phyloP scores from a whole-genome alignment of 2,329 filamentous ascomycete genomes.

The Ophiocordyceps camponoti-floridani region DNA sequence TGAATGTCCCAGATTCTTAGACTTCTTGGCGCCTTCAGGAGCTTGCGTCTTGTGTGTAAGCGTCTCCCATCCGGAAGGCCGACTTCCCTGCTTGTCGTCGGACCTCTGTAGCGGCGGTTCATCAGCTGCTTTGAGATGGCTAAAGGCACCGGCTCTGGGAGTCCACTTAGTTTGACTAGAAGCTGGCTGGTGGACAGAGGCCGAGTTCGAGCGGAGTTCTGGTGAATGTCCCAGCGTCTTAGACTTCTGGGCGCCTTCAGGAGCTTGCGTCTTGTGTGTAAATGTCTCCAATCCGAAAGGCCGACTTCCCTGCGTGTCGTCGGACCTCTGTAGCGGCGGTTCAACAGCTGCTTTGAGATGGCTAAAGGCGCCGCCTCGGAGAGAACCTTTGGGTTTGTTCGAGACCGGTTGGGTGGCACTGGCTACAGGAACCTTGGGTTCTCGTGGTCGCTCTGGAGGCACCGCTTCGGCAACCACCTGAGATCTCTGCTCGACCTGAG shows the following conservation, averaged over 20 bases:
- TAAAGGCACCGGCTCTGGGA: background rate
- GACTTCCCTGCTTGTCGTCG: no score
- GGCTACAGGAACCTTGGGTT: background rate
- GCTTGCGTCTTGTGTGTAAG: no score
- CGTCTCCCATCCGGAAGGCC: no score
- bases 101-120: no score
- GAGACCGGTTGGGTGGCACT: background rate
- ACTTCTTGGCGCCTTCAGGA: background rate
- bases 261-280: background rate
- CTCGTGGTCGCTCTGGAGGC: no score
- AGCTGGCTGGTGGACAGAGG: background rate
- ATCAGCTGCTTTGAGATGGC: background rate
- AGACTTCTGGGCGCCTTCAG: background rate
- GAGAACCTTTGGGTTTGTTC: background rate
- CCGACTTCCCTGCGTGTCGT: no score
- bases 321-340: no score
- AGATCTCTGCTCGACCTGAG: no score
- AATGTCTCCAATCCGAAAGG: background rate
- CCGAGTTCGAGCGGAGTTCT: constrained; percentile 5
- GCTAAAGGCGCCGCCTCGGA: background rate
- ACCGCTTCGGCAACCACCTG: no score
- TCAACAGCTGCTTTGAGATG: background rate
- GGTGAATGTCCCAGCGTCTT: constrained; percentile 8
- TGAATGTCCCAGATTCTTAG: no score
- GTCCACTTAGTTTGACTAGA: no score